These are phyloP conservation scores for Venustampulla echinocandica DNA, from an alignment of 495 filamentous ascomycete species.

Conservation along the genomic window DNA sequence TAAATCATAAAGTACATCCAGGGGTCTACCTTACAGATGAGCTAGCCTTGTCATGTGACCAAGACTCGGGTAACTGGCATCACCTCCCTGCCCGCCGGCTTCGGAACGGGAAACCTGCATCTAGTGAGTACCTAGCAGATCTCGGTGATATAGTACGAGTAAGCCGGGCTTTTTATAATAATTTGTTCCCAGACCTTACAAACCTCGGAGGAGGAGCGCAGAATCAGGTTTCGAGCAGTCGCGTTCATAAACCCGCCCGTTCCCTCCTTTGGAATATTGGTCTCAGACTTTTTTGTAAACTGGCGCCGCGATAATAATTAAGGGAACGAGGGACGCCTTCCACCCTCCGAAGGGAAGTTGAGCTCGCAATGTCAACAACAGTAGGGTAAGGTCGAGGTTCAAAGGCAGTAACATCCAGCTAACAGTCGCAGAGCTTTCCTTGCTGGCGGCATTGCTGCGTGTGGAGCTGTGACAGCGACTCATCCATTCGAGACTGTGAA, in stretches of 20 bases:
- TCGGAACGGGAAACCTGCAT: too few species aligned
- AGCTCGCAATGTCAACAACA: constrained; percentile 21
- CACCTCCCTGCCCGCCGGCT: too few species aligned
- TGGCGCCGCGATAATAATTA: constrained; percentile 12
- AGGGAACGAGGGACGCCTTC: constrained; percentile 15
- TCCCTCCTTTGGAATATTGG: background rate
- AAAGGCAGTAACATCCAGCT: background rate
- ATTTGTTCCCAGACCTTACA: too few species aligned
- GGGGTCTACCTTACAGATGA: too few species aligned
- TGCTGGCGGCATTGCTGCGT: constrained; percentile 91
- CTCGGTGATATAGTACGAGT: too few species aligned
- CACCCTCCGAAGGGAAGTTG: constrained; percentile 10
- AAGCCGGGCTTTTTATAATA: too few species aligned
- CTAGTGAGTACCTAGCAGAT: too few species aligned
- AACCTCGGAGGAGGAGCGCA: too few species aligned
- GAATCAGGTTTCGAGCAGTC: background rate
- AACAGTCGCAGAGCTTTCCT: constrained; percentile 55
- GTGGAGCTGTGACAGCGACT: constrained; percentile 94
- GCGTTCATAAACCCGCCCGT: background rate
- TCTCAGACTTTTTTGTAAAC: constrained; percentile 5
- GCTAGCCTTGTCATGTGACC: too few species aligned
- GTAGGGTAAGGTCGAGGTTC: constrained; percentile 15
- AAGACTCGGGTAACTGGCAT: too few species aligned
- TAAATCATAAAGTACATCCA: too few species aligned
- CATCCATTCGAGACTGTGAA: constrained; percentile 99